Evolutionary conservation across 2,329 filamentous ascomycete species (phyloP), one percentile per base, ranked within the genome.

Genomic region (Calonectria hongkongensis): DNA sequence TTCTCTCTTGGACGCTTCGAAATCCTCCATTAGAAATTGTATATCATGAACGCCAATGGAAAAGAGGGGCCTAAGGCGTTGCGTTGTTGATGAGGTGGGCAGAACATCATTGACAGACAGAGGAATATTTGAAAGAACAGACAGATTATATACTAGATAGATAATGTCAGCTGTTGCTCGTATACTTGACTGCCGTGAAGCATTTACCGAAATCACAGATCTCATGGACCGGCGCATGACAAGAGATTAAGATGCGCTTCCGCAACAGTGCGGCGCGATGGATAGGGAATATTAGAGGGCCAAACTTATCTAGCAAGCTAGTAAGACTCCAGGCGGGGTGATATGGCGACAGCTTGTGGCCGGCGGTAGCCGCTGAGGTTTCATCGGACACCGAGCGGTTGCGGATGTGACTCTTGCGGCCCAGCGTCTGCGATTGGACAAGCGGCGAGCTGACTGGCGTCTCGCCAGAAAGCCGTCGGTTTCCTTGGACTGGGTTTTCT

Each of bases 1-100:
- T 9, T 76, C 73, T n/a, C 81, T 83, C 80, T 85, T 87, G 60
- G 84, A 84, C 2, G 86, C 85, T 28, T 88, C 85, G n/a, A 88
- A 88, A 74, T 94, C 89, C 69, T 91, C 87, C 76, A 92, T 88
- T 6, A 98, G 88, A 70, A 93, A 92, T 6, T 94, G 91, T 63
- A 99, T 98, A 81, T 99, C 97, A 82, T 98, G 94, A 18, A 99
- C 93, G 63, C 97, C 97, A 72, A 99, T 90, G 66, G 93, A 95
- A 86, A 98, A 99, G n/a, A 99, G 89, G 0, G 96, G 94, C 28
- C 92, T 91, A 36, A 97, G 88, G 71, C 95, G 89, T 73, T 94
- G 88, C 1, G 90, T 88, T 30, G 92, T 88, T 4, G 90, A 88
- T 30, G 88, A 88, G 0, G 89, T 83, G 25, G 93, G 90, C n/a